phyloP scores from a whole-genome alignment of 768 basidiomycete genomes.

The Lactarius sanguifluus region DNA sequence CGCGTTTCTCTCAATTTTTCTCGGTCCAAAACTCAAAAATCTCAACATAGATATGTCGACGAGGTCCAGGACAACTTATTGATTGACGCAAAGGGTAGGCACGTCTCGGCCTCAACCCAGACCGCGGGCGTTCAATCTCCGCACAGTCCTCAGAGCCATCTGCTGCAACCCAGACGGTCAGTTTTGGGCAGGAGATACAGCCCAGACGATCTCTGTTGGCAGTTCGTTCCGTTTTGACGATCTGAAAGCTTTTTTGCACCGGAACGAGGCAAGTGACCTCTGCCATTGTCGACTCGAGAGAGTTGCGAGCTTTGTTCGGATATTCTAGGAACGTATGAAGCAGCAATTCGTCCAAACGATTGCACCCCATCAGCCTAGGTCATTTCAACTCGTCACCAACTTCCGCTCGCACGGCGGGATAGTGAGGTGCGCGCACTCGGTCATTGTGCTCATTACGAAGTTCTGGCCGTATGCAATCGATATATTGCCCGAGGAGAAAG shows the following conservation, averaged over 20 bases:
- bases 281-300: not conserved
- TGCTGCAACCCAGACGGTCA: conserved; percentile 63
- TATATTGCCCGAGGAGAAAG: conserved; percentile 34
- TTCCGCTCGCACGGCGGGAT: conserved; percentile 41
- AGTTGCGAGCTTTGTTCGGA: not conserved
- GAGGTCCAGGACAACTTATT: conserved; percentile 68
- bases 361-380: conserved; percentile 23
- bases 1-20: not conserved
- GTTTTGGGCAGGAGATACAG: conserved; percentile 82
- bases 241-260: conserved; percentile 61
- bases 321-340: conserved; percentile 10
- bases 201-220: conserved; percentile 71
- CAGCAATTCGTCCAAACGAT: conserved; percentile 3
- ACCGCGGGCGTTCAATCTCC: not conserved
- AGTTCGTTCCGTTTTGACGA: conserved; percentile 71
- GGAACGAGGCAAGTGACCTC: conserved; percentile 49
- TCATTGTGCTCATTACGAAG: conserved; percentile 35
- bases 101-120: not conserved
- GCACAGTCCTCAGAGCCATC: conserved; percentile 56
- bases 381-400: conserved; percentile 38
- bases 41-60: conserved; percentile 59
- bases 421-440: conserved; percentile 36
- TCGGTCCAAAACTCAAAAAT: not conserved
- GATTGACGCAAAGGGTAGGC: conserved; percentile 58
- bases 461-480: conserved; percentile 39